Conservation (phyloP, 2,329 filamentous ascomycete species). For the Trichoderma sp. region DNA sequence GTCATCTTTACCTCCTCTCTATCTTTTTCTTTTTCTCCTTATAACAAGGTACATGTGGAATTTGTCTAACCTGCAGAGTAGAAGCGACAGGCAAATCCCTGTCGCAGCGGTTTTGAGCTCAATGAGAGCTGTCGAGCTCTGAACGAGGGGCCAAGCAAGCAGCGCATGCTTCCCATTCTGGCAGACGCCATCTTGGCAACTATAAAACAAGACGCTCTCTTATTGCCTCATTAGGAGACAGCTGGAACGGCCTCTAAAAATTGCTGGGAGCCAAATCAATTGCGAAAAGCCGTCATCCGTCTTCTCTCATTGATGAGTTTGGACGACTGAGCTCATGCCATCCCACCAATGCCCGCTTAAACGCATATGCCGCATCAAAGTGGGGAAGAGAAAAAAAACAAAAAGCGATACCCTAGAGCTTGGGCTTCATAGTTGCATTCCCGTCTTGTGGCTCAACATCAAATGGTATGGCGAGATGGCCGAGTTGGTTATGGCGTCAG, state of each 20-base stretch:
- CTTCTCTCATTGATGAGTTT: neutral
- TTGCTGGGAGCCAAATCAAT: neutral
- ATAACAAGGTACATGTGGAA: neutral
- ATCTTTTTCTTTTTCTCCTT: neutral
- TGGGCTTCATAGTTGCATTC: constrained; percentile 8
- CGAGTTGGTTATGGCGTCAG: constrained; percentile 30
- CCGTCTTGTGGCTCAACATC: neutral
- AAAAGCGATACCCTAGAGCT: constrained; percentile 6
- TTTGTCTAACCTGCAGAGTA: constrained; percentile 34
- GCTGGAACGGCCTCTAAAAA: neutral
- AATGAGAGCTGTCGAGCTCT: constrained; percentile 34
- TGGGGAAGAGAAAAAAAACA: neutral
- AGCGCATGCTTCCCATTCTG: constrained; percentile 35
- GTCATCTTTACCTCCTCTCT: neutral
- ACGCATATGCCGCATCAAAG: constrained; percentile 17
- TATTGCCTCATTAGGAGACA: neutral
- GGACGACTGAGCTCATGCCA: constrained; percentile 8
- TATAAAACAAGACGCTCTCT: neutral
- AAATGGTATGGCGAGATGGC: constrained; percentile 24
- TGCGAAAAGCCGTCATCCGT: neutral
- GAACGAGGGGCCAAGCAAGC: constrained; percentile 37
- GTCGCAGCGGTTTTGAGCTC: constrained; percentile 34
- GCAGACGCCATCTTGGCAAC: constrained; percentile 34
- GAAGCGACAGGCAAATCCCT: constrained; percentile 34
- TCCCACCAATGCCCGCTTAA: constrained; percentile 29